Percentiles rank a stretch among this genome's conserved stretches.
phyloP scores from a whole-genome alignment of 208 protist genomes.

The Trypanosoma mega region DNA sequence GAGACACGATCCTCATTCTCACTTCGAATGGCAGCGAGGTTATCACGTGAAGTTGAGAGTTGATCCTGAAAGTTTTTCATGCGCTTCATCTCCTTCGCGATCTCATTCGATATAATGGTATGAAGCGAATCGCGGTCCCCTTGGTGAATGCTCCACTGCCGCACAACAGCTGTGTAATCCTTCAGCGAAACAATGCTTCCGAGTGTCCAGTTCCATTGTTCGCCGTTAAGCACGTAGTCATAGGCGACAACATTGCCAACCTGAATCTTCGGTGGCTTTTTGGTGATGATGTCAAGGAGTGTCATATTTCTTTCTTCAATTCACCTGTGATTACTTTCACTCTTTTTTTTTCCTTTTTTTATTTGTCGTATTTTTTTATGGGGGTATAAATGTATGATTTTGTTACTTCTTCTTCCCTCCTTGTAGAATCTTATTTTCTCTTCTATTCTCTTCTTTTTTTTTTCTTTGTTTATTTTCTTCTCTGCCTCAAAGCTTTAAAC shows the following conservation, averaged over 20 bases:
- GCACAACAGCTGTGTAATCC: conserved; percentile 38
- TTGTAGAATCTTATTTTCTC: neutral
- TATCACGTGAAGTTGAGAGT: conserved; percentile 46
- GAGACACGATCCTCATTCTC: conserved; percentile 64
- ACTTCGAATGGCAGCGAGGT: conserved; percentile 54
- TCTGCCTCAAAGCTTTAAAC: conserved; percentile 6
- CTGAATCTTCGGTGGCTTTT: conserved; percentile 22
- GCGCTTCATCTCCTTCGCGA: conserved; percentile 44
- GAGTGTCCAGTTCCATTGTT: conserved; percentile 68
- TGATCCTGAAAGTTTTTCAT: conserved; percentile 51
- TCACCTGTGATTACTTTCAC: conserved; percentile 1
- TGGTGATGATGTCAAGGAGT: conserved; percentile 26
- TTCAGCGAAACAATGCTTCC: conserved; percentile 47
- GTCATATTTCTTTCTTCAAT: conserved; percentile 19
- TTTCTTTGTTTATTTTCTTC: conserved; percentile 16
- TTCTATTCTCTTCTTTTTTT: conserved; percentile 3
- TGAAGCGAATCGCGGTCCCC: conserved; percentile 43
- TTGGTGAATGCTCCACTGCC: conserved; percentile 58
- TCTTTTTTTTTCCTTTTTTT: conserved; percentile 4
- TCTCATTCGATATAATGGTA: conserved; percentile 47
- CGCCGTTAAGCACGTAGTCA: conserved; percentile 48
- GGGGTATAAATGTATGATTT: no score
- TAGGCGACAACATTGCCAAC: conserved; percentile 59
- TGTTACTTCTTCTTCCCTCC: neutral
- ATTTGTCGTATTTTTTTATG: neutral